Base-by-base conservation (phyloP, 2,329 filamentous ascomycete species). In the Colletotrichum sp. region DNA sequence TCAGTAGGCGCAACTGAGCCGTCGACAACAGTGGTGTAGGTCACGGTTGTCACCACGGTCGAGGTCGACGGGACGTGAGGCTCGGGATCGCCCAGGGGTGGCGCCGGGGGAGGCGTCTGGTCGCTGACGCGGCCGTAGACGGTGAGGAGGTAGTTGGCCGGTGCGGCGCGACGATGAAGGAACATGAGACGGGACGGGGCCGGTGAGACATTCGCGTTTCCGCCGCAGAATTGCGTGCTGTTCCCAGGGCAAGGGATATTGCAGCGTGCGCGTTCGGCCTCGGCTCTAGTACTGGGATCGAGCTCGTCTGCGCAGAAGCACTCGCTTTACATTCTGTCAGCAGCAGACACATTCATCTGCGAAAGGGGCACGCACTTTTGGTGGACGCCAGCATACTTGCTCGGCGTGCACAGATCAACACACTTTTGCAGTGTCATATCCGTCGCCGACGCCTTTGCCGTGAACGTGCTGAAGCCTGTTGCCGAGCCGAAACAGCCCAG, bases 261-360 rank as follows among this genome's bases (percentile, higher is more conserved):
- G 77, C 88, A 89, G 39, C 78, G 76, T 19, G 77, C 78, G 63
- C 82, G 81, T 59, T 80, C 80, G 3, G 75, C 67, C 2, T 85
- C 77, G 15, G 87, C 84, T 15, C 78, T 82, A n/a, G 87, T 86
- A 61, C 84, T 82, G 6, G 81, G 80, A 49, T 87, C 86, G 22
- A 90, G 81, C 3, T 69, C 74, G 15, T 85, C 81, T 39, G 87
- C 87, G 72, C 89, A 90, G 81, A 87, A 89, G 79, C 88, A 90
- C 27, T 81, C 81, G 13, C 75, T 77, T 34, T 8, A 29, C 25
- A 52, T 12, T 6, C 22, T 19, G 16, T 70, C 32, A 71, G 59
- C 36, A 39, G 11, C 34, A 8, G 8, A 7, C n/a, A n/a, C 8
- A 8, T 8, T 25, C 11, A 8, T 22, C 13, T 13, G 12, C n/a